Conservation (phyloP, 2,329 filamentous ascomycete species). For the Triangularia verruculosa region DNA sequence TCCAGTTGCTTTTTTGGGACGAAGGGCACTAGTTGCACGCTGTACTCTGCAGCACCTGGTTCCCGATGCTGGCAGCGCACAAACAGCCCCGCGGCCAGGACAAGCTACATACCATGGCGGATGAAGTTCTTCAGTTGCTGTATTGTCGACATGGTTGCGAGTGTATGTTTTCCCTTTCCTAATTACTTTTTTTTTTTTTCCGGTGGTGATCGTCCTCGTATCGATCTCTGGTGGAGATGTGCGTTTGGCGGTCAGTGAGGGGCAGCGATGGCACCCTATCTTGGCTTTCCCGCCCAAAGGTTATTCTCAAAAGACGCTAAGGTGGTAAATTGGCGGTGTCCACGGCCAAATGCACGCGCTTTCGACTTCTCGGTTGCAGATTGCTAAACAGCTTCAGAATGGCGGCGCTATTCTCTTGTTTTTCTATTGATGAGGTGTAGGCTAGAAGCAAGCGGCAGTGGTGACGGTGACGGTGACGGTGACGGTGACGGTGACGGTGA, state of each 20-base stretch:
- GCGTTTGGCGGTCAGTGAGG: background rate
- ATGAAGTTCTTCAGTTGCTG: constrained; percentile 98
- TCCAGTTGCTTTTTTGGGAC: background rate
- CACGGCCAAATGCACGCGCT: background rate
- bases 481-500: background rate
- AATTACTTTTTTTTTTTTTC: constrained; percentile 2
- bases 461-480: background rate
- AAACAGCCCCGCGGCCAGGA: background rate
- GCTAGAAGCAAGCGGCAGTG: background rate
- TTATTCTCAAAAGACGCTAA: background rate
- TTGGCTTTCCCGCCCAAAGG: background rate
- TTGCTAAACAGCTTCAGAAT: background rate
- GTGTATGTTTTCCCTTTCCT: background rate
- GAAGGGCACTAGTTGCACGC: background rate
- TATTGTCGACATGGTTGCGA: constrained; percentile 63
- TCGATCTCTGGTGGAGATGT: background rate
- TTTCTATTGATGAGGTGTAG: background rate
- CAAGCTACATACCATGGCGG: constrained; percentile 65
- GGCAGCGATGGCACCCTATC: background rate
- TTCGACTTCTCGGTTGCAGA: background rate
- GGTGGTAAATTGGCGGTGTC: background rate
- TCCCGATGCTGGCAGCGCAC: background rate
- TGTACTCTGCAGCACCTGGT: background rate
- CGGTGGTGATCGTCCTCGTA: background rate
- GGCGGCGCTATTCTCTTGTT: background rate